Evolutionary conservation across 805 yeast genomes (phyloP), one percentile per base, ranked within the genome.

Genomic region (Cyberlindnera lachancei): DNA sequence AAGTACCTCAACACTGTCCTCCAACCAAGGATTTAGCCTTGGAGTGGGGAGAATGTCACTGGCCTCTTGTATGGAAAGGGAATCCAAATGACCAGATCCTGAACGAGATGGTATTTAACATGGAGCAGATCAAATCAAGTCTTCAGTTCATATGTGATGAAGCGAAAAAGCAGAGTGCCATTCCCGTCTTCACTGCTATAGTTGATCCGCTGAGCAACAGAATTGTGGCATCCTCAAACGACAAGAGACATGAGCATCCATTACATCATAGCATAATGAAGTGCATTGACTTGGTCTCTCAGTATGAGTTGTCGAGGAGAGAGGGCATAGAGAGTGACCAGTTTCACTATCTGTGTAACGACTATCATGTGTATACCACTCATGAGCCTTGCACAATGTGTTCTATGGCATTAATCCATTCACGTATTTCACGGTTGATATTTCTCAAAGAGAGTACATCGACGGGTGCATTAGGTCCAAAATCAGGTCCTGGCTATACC

Each of bases 381-480:
- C 95, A 87, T 52, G 98, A 92, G 55, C 98, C 98, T 0, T 92
- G 98, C 49, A 73, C 85, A 0, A 92, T 90, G 96, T 92, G 98
- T 50, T 61, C 84, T 6, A 92, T 92, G 98, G 97, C 97, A 0
- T 63, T 92, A 25, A 78, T 88, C 9, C 98, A 92, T 53, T 90
- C 97, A 1, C 64, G 98, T 30, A 70, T 92, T 0, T 68, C 75
- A 12, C 64, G 86, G 32, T 59, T 90, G 21, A 59, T 83, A 1
- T 90, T 77, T 55, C 43, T 82, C 13, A 58, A 61, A 24, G 59
- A 70, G 3, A 67, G 71, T 41, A 42, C 46, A 0, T 36, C 38
- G 16, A 73, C 82, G 0, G 87, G 85, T 6, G 73, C 71, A 3
- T 63, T 78, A 23, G 70, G 63, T 25, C 68, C 67, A 3, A 45